Percentiles rank a stretch among this genome's conserved stretches.
phyloP scores from a whole-genome alignment of 805 yeast genomes.

The Ogataea wickerhamii region DNA sequence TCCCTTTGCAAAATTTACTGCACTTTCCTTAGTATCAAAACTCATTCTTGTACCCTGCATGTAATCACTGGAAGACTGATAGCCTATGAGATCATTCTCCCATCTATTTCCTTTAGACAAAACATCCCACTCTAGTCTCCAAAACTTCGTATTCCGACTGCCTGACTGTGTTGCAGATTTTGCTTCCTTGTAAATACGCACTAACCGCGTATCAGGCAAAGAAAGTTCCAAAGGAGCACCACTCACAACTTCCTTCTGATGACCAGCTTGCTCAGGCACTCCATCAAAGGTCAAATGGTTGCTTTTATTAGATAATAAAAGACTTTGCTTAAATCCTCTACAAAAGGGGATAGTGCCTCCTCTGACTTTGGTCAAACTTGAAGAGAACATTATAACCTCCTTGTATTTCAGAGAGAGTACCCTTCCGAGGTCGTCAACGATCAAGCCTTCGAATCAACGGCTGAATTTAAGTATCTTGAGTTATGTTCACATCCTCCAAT shows the following conservation, averaged over 20 bases:
- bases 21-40: constrained; percentile 72
- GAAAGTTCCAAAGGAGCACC: constrained; percentile 74
- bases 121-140: constrained; percentile 86
- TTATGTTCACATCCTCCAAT: background rate
- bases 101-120: constrained; percentile 74
- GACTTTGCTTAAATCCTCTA: background rate
- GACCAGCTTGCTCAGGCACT: constrained; percentile 11
- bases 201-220: constrained; percentile 51
- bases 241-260: constrained; percentile 53
- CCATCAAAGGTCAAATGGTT: background rate
- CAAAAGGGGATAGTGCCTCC: background rate
- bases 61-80: constrained; percentile 74
- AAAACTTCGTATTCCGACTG: constrained; percentile 44
- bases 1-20: constrained; percentile 72
- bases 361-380: too few relatives aligned
- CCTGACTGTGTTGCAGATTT: constrained; percentile 84
- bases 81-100: constrained; percentile 88
- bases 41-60: constrained; percentile 77
- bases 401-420: too few relatives aligned
- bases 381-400: too few relatives aligned
- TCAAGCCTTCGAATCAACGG: too few relatives aligned
- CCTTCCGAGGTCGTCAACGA: too few relatives aligned
- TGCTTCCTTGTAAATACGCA: constrained; percentile 71
- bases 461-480: too few relatives aligned
- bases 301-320: background rate